phyloP scores from a whole-genome alignment of 2,329 filamentous ascomycete genomes.

The Hysterium pulicare region DNA sequence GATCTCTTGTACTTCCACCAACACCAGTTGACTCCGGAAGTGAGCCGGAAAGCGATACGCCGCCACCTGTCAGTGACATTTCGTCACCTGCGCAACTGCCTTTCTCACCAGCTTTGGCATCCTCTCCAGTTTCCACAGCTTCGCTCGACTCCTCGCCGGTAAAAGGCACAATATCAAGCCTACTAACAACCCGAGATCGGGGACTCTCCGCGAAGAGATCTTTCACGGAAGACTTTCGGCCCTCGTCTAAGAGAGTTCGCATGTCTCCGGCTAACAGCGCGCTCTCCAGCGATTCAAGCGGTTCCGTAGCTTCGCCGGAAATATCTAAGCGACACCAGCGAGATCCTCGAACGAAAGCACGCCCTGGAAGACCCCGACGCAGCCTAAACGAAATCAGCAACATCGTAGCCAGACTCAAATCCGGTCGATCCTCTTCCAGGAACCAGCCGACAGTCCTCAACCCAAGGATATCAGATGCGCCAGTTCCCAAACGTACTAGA shows the following conservation, averaged over 20 bases:
- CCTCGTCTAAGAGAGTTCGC: neutral
- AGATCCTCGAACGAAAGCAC: neutral
- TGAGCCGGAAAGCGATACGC: neutral
- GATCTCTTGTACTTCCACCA: conserved; percentile 21
- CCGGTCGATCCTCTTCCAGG: neutral
- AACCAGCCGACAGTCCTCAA: neutral
- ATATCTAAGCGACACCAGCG: too few species aligned
- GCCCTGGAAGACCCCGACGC: neutral
- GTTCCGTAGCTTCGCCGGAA: neutral
- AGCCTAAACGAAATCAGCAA: conserved; percentile 1
- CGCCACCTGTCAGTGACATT: neutral
- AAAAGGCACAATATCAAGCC: neutral
- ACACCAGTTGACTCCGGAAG: conserved; percentile 26
- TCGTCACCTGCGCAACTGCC: neutral
- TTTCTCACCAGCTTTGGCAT: neutral
- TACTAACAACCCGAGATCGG: neutral
- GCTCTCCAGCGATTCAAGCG: neutral
- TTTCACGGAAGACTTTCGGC: neutral
- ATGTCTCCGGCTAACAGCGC: neutral
- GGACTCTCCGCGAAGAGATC: too few species aligned
- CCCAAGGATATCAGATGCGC: neutral
- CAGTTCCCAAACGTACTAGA: neutral
- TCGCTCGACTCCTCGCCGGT: neutral
- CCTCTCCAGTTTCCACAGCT: neutral
- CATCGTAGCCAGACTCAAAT: neutral